phyloP scores from a whole-genome alignment of 768 basidiomycete genomes.

The Suillus sp. region DNA sequence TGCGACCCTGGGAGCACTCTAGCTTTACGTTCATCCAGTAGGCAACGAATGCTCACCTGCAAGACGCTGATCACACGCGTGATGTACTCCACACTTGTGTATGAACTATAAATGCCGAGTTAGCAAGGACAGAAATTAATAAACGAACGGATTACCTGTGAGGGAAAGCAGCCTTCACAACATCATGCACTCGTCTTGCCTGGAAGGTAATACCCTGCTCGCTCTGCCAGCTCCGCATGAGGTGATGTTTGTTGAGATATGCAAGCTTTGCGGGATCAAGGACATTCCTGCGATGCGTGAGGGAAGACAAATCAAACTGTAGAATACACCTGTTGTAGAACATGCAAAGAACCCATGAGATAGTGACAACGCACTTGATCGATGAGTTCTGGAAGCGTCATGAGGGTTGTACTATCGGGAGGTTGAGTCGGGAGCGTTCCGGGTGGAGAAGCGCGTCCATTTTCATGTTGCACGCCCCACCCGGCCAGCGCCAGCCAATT shows the following conservation, averaged over 20 bases:
- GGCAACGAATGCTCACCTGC: slow-evolving; percentile 43
- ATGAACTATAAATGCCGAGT: slow-evolving; percentile 35
- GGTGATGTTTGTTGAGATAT: slow-evolving; percentile 86
- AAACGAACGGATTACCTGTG: slow-evolving; percentile 44
- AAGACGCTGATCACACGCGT: slow-evolving; percentile 61
- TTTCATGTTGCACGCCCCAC: slow-evolving; percentile 69
- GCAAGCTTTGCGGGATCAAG: slow-evolving; percentile 81
- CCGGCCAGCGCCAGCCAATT: slow-evolving; percentile 97
- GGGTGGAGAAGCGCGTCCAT: slow-evolving; percentile 24
- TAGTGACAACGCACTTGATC: slow-evolving; percentile 45
- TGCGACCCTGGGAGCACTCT: slow-evolving; percentile 53
- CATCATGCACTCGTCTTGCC: slow-evolving; percentile 52
- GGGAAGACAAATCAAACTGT: slow-evolving; percentile 72
- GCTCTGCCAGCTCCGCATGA: slow-evolving; percentile 57
- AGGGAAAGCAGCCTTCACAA: slow-evolving; percentile 60
- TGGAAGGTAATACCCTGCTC: slow-evolving; percentile 54
- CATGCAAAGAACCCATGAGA: slow-evolving; percentile 9
- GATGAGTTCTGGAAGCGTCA: slow-evolving; percentile 67
- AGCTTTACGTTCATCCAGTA: neutral
- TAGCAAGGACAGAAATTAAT: neutral
- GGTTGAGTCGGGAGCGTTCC: slow-evolving; percentile 38
- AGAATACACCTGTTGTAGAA: neutral
- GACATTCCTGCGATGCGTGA: slow-evolving; percentile 84
- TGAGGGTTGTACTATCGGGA: slow-evolving; percentile 66
- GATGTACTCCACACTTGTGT: slow-evolving; percentile 60